Base-by-base conservation (phyloP, 495 filamentous ascomycete genomes). In the Tuber borchii region DNA sequence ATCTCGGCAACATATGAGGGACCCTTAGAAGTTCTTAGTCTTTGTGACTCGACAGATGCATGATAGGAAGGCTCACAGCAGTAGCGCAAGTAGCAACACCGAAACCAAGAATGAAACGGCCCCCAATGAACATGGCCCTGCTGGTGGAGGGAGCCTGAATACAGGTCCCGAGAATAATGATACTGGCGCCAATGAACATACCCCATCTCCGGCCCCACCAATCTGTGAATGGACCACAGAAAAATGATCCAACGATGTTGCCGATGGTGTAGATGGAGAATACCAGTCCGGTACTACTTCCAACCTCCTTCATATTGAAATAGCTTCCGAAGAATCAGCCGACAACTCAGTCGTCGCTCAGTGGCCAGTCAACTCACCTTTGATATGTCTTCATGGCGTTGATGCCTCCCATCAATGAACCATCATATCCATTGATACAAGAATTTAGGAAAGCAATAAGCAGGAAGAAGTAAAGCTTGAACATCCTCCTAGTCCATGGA, bases 61-160 rank as follows among this genome's bases (percentile, higher is more conserved):
- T 26, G 16, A 43, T 20, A 46, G 20, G 56, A n/a, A 2, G 39
- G 45, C 42, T 72, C 40, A 71, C 71, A 69, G 74, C 71, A 73
- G 65, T 72, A 48, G 69, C 70, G 40, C 69, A 73, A 42, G 74
- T 70, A 40, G 75, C 76, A 48, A 79, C 89, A 45, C 88, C 88
- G 74, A 90, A 90, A 56, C 89, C 88, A 34, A 90, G 84, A 75
- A 90, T 77, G 75, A 90, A 87, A 70, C 89, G 87, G 37, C 87
- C 89, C 39, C 85, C 88, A 74, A 90, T 85, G 79, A 87, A 90
- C 85, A 87, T 85, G 39, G 80, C 83, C 45, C 87, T 79, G 77
- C 84, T 88, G 61, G 81, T 80, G 37, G 85, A 84, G 3, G 78
- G 81, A 34, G 73, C 77, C 72, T 83, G 82, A 37, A 85, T 75